Conservation (phyloP, 495 filamentous ascomycete genomes). For the Xylaria bambusicola region DNA sequence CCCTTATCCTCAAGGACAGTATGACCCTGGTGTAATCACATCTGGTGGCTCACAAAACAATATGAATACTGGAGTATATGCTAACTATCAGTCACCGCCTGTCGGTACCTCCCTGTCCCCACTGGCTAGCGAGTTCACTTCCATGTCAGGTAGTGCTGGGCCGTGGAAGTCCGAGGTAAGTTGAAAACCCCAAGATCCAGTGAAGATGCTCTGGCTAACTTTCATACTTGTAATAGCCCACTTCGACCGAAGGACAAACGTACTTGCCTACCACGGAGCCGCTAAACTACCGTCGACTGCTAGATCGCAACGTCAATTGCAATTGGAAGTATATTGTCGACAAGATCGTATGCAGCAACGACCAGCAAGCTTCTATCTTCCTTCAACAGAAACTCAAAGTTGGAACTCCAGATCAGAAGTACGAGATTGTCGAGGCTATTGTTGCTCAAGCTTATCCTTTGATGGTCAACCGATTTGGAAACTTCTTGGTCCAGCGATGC, state of each 20-base stretch:
- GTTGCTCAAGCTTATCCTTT: conserved; percentile 92
- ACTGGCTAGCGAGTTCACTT: conserved; percentile 79
- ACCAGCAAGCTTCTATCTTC: conserved; percentile 98
- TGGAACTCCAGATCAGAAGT: conserved; percentile 92
- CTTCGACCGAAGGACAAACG: conserved; percentile 63
- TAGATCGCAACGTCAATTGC: conserved; percentile 94
- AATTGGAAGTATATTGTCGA: conserved; percentile 99
- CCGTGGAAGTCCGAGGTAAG: conserved; percentile 58
- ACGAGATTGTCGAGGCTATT: conserved; percentile 94
- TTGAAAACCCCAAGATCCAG: conserved; percentile 2
- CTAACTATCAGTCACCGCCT: conserved; percentile 68
- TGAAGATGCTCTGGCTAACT: conserved; percentile 11
- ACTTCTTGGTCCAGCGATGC: conserved; percentile 96
- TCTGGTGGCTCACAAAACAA: conserved; percentile 29
- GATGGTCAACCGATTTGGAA: conserved; percentile 98
- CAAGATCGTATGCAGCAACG: conserved; percentile 98
- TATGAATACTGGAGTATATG: conserved; percentile 53
- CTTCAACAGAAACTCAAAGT: conserved; percentile 98
- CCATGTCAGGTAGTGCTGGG: conserved; percentile 28
- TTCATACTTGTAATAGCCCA: conserved; percentile 32
- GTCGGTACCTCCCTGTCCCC: conserved; percentile 83
- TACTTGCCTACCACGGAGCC: conserved; percentile 88
- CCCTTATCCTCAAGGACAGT: conserved; percentile 33
- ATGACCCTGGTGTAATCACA: conserved; percentile 36
- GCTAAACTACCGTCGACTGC: conserved; percentile 92